Evolutionary conservation across 164 flowering plant species (phyloP).

Genomic region (Euptelea pleiosperma): DNA sequence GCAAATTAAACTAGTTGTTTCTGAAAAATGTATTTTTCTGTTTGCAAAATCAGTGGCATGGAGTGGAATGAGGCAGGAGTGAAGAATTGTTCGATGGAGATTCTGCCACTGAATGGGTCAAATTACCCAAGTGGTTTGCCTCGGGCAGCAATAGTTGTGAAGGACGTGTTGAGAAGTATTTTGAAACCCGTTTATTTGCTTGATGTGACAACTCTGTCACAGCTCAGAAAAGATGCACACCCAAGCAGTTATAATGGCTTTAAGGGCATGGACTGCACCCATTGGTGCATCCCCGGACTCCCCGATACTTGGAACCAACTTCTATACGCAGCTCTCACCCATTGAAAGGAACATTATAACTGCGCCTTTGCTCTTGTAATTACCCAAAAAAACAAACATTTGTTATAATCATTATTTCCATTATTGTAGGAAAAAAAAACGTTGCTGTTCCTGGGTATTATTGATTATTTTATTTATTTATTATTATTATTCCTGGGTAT

Average conservation of each 20-base stretch:
- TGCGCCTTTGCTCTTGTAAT: too few relatives aligned
- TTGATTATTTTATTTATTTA: too few relatives aligned
- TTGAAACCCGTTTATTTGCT: slow-evolving; percentile 27
- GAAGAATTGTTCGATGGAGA: slow-evolving; percentile 24
- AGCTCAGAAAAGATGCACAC: slow-evolving; percentile 41
- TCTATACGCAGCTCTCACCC: slow-evolving; percentile 24
- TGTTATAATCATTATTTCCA: too few relatives aligned
- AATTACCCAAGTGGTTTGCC: slow-evolving; percentile 33
- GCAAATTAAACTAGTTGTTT: too few relatives aligned
- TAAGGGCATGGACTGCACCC: slow-evolving; percentile 47
- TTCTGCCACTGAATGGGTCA: slow-evolving; percentile 25
- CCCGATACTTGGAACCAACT: slow-evolving; percentile 59
- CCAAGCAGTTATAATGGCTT: slow-evolving; percentile 31
- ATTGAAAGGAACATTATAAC: too few relatives aligned
- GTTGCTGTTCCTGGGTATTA: too few relatives aligned
- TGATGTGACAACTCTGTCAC: slow-evolving; percentile 38
- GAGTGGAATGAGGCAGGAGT: slow-evolving; percentile 32
- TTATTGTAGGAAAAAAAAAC: too few relatives aligned
- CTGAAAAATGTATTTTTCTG: too few relatives aligned
- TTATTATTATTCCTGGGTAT: too few relatives aligned
- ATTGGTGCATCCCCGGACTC: slow-evolving; percentile 57
- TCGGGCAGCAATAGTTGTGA: slow-evolving; percentile 13
- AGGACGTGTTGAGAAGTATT: slow-evolving; percentile 25
- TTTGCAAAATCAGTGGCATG: slow-evolving; percentile 19
- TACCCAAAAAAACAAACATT: too few relatives aligned